Base-by-base conservation (phyloP, 2,329 filamentous ascomycete genomes). In the Fusarium sp. region DNA sequence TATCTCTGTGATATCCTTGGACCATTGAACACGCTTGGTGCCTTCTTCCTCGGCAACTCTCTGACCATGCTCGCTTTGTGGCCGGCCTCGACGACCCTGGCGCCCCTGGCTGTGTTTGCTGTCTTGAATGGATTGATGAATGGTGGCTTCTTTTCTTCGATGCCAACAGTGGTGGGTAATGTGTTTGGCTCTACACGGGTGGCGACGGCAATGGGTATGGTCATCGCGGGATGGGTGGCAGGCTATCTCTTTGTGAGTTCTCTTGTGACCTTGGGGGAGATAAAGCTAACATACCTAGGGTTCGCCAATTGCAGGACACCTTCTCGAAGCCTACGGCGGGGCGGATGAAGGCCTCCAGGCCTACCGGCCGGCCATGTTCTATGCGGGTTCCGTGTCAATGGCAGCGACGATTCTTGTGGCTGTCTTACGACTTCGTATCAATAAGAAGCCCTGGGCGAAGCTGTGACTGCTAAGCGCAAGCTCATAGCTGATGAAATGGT, bases 111-210 rank as follows among this genome's bases (percentile, higher is more conserved):
- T 15, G 76, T 85, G 0, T 91, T 91, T 72, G 87, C 87, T 9
- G 79, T 90, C 7, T 78, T 91, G 23, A 91, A 90, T 66, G 89
- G 89, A 0, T 78, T 85, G 39, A 83, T 86, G 6, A 91, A 90
- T 70, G 89, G 89, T 0, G 88, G 86, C 0, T 91, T 91, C 79
- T 91, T 91, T 72, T 85, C 86, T 1, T 87, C 86, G 0, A 89
- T 91, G 82, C 89, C 89, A 0, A 90, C 89, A 0, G 88, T 89
- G 3, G 86, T 91, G 0, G 85, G 86, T 0, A 88, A 85, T 67
- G 83, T 89, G 0, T 90, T 90, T 78, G 89, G 88, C 2, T 87
- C 83, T 4, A 83, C 82, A 1, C 80, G 86, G 5, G 83, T 89
- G 39, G 81, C 84, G 4, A 84, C 89, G 18, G 88, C 86, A 0